phyloP scores from a whole-genome alignment of 495 filamentous ascomycete species.

The Poronia punctata region DNA sequence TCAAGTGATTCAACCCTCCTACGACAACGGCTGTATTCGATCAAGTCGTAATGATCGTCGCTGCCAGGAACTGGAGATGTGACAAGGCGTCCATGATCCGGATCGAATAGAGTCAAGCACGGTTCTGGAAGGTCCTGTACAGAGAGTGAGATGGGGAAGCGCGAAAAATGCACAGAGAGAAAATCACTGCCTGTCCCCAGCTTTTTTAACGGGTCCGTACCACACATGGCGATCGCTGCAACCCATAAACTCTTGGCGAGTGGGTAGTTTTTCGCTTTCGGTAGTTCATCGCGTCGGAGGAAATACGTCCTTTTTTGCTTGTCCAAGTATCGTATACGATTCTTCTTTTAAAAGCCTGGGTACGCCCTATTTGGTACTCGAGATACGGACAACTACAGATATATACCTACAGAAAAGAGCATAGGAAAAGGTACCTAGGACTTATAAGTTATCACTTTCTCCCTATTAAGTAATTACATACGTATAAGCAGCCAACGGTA shows the following conservation, averaged over 20 bases:
- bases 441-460: no score
- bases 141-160: neutral
- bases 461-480: no score
- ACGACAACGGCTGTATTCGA: no score
- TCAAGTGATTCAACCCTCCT: no score
- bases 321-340: no score
- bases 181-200: neutral
- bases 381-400: no score
- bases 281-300: constrained; percentile 4
- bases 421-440: no score
- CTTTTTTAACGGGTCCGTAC: constrained; percentile 10
- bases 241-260: constrained; percentile 6
- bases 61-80: neutral
- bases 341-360: no score
- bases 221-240: constrained; percentile 8
- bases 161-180: neutral
- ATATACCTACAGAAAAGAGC: no score
- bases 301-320: no score
- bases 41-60: neutral
- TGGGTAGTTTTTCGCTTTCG: constrained; percentile 3
- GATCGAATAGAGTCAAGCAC: constrained; percentile 2
- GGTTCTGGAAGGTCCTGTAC: neutral
- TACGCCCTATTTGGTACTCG: no score
- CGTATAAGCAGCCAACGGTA: no score
- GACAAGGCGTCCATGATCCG: neutral